phyloP scores from a whole-genome alignment of 78 protist genomes.

The Trichosphaerium sp. region DNA sequence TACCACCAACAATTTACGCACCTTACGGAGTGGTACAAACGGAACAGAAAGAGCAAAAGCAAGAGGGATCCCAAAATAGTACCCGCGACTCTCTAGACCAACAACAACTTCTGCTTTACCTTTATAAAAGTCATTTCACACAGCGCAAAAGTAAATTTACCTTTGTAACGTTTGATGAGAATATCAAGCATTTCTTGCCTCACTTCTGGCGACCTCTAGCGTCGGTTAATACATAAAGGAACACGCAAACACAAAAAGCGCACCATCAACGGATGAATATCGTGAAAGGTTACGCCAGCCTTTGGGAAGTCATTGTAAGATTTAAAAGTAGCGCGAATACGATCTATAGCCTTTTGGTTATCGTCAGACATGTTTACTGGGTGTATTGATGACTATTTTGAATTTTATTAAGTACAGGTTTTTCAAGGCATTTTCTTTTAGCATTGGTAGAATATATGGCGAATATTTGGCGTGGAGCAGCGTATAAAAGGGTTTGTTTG shows the following conservation, averaged over 20 bases:
- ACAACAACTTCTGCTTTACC: neutral
- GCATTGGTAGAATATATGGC: too few species aligned
- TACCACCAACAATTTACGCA: neutral
- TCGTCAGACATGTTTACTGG: too few species aligned
- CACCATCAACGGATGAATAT: neutral
- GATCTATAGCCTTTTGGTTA: too few species aligned
- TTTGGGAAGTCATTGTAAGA: constrained; percentile 6
- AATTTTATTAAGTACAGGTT: too few species aligned
- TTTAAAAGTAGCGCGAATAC: too few species aligned
- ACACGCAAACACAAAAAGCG: neutral
- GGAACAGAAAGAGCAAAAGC: neutral
- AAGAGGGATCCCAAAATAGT: neutral
- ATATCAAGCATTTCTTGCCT: neutral
- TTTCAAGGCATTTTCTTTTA: too few species aligned
- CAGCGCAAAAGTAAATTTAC: too few species aligned
- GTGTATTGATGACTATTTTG: too few species aligned
- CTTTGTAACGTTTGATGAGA: neutral
- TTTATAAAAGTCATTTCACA: too few species aligned
- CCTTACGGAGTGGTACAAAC: constrained; percentile 7
- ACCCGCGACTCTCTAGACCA: constrained; percentile 7
- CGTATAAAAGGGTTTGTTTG: too few species aligned
- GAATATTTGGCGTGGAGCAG: too few species aligned
- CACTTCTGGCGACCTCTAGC: neutral
- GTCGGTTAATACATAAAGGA: neutral
- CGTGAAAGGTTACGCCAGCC: constrained; percentile 1